Base-by-base conservation (phyloP, 257 asterid genomes). In the Primulina huaijiensis region DNA sequence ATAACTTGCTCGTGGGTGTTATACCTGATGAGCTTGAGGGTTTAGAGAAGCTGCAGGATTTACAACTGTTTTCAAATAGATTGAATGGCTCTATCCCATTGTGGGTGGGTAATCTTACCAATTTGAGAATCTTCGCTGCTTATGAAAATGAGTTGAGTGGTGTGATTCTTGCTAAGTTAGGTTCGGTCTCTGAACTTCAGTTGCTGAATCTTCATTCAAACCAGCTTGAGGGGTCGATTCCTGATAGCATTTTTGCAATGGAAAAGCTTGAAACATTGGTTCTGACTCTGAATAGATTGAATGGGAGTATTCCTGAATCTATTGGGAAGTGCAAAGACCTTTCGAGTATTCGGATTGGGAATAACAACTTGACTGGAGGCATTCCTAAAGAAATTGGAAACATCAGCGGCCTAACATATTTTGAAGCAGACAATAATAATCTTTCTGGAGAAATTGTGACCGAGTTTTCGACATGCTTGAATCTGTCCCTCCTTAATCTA, bases 171-270 rank as follows among this genome's bases (percentile, higher is more conserved):
- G 81, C 82, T 75, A 77, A 67, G 67, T 80, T 93, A 58, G 99
- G 99, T n/a, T 81, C 82, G 3, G 27, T 69, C 52, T 79, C 90
- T 7, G 85, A 79, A 43, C 90, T 93, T 56, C 68, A 64, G 76
- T 72, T 80, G 78, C 74, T 93, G 88, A 93, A 93, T 77, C 92
- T 93, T 74, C 99, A 93, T 67, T 86, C 99, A 8, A 93, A 93
- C 64, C 82, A 74, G 55, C 78, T 93, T 19, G 91, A 87, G 76
- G 97, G 99, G 12, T 73, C 84, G 16, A 90, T 93, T 40, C 96
- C 97, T 2, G 96, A 74, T 55, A 86, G 96, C 80, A 77, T 94
- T 76, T 94, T 92, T 62, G 80, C 89, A 5, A 87, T 72, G 87
- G 81, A 78, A 74, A 89, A 84, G 82, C 91, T 94, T 4, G 81